These are phyloP conservation scores for Suillus weaverae DNA, from an alignment of 768 basidiomycete genomes.

Conservation along the genomic window DNA sequence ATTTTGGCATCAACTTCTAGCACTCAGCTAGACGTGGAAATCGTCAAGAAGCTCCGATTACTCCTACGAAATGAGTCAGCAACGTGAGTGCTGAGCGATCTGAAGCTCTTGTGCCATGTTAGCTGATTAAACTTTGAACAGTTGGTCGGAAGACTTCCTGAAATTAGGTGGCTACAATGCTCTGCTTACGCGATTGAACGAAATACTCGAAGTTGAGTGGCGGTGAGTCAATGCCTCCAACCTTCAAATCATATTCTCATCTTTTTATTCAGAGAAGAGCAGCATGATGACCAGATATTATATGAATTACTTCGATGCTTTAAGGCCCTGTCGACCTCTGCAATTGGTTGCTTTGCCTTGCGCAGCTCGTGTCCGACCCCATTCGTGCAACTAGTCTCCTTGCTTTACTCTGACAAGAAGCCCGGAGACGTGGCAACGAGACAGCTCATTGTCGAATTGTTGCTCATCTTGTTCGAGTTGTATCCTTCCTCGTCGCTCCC, in stretches of 20 bases:
- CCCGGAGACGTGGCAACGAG: slow-evolving; percentile 91
- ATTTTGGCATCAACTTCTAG: slow-evolving; percentile 69
- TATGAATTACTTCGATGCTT: slow-evolving; percentile 92
- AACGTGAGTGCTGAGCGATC: slow-evolving; percentile 44
- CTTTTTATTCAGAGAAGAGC: slow-evolving; percentile 75
- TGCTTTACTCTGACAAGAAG: slow-evolving; percentile 97
- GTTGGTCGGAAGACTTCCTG: slow-evolving; percentile 91
- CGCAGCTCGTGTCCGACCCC: slow-evolving; percentile 88
- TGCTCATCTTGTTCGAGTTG: slow-evolving; percentile 85
- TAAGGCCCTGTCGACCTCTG: slow-evolving; percentile 88
- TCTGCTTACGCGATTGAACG: slow-evolving; percentile 80
- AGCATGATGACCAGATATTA: slow-evolving; percentile 93
- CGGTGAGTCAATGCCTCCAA: slow-evolving; percentile 53
- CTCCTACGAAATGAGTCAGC: slow-evolving; percentile 91
- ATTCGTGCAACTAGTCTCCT: slow-evolving; percentile 76
- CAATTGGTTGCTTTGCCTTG: slow-evolving; percentile 86
- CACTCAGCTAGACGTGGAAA: slow-evolving; percentile 77
- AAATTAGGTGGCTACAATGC: slow-evolving; percentile 82
- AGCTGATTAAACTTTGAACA: slow-evolving; percentile 30
- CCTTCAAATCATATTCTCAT: slow-evolving; percentile 11
- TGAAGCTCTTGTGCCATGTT: not conserved
- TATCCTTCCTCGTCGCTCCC: slow-evolving; percentile 76
- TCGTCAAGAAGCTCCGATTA: slow-evolving; percentile 83
- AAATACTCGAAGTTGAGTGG: slow-evolving; percentile 96
- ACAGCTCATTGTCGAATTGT: slow-evolving; percentile 86